A percentile compares a stretch with the other conserved stretches of the same genome.
Conservation (phyloP, 208 protist species). For the Tritrichomonas musculus region DNA sequence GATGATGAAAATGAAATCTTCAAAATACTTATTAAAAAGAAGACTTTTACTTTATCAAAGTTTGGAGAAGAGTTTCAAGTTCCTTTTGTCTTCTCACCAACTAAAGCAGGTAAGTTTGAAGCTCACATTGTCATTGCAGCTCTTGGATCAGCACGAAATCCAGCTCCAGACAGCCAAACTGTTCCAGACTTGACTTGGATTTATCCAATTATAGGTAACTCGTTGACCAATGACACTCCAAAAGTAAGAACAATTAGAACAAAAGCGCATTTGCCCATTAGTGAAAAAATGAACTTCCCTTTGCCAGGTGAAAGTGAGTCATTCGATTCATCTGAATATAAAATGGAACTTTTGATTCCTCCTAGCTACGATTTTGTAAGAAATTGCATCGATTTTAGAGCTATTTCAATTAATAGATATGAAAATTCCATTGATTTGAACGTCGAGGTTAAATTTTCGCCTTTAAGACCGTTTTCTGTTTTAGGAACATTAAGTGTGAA, state of each 20-base stretch:
- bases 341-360: not conserved
- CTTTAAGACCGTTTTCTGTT: not conserved
- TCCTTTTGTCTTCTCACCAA: not conserved
- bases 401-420: not conserved
- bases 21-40: not conserved
- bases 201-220: not conserved
- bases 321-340: not conserved
- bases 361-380: not conserved
- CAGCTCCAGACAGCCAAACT: not conserved
- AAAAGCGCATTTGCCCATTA: not conserved
- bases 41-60: not conserved
- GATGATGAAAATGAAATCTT: not conserved
- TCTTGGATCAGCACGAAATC: not conserved
- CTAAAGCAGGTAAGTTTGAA: not conserved
- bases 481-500: not conserved
- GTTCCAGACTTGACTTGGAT: not conserved
- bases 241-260: not conserved
- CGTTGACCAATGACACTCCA: not conserved
- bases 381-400: not conserved
- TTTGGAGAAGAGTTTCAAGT: slow-evolving; percentile 32
- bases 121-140: not conserved
- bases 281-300: not conserved
- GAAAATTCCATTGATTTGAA: not conserved
- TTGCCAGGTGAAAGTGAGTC: not conserved
- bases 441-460: not conserved